phyloP scores from a whole-genome alignment of 805 yeast genomes.

The Metschnikowia peoriensis region DNA sequence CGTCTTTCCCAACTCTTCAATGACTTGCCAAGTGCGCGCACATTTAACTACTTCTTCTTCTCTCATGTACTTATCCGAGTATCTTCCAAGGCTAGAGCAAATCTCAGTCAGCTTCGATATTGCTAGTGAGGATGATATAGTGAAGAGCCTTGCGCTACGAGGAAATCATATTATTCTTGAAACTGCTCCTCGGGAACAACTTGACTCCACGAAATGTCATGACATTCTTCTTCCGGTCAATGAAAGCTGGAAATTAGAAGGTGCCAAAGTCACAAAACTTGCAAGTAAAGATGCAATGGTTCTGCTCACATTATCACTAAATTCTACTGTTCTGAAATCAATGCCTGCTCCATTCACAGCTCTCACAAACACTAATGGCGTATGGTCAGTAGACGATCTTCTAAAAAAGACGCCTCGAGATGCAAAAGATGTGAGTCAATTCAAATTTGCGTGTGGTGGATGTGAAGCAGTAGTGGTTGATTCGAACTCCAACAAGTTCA shows the following conservation, averaged over 20 bases:
- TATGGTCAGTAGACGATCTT: slow-evolving; percentile 47
- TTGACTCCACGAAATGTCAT: neutral
- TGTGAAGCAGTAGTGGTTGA: slow-evolving; percentile 32
- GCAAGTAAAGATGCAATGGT: neutral
- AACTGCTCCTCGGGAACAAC: neutral
- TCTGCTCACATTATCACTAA: slow-evolving; percentile 1
- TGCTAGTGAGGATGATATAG: neutral
- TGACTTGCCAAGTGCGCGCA: neutral
- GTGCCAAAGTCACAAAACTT: slow-evolving; percentile 7
- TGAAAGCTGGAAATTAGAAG: neutral
- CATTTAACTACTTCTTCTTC: neutral
- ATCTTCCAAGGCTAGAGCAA: slow-evolving; percentile 18
- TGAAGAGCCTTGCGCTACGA: slow-evolving; percentile 5
- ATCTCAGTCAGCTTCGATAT: slow-evolving; percentile 12
- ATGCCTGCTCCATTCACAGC: slow-evolving; percentile 12
- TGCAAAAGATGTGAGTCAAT: slow-evolving; percentile 20
- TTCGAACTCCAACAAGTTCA: slow-evolving; percentile 34
- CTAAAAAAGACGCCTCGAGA: slow-evolving; percentile 30
- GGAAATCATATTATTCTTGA: slow-evolving; percentile 2
- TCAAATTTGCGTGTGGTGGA: slow-evolving; percentile 28
- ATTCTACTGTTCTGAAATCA: neutral
- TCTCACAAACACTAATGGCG: slow-evolving; percentile 10
- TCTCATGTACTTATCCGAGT: slow-evolving; percentile 15
- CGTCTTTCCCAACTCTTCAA: neutral
- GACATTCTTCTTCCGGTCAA: slow-evolving; percentile 6